Evolutionary conservation across 164 flowering plant species (phyloP), one percentile per base, ranked within the genome.

Genomic region (Cinnamomum micranthum): DNA sequence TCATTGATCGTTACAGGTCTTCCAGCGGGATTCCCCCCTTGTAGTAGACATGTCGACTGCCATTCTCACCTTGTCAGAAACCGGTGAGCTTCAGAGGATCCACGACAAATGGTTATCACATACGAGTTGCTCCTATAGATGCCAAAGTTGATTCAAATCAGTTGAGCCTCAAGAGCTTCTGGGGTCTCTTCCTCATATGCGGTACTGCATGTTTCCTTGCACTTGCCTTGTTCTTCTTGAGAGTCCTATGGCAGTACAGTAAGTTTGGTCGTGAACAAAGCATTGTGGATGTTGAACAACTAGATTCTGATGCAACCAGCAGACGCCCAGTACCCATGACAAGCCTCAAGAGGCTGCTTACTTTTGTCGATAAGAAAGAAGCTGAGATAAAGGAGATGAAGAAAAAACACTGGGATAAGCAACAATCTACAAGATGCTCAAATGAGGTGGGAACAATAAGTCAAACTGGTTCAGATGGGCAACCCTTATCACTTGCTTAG

Each of bases 121-220:
- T 1, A 65, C 35, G 0, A 76, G 59, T 27, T 95, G 99, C 83
- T 71, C 90, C 9, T 23, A n/a, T 70, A 24, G 71, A 13, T 81
- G 74, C 41, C 47, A 77, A 82, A 74, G 76, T 71, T 22, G 91
- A 91, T 41, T 82, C 80, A 2, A 82, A 72, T 78, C 82, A 78
- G 47, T 89, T 95, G 24, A 82, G 88, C 12, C 91, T 93, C 13
- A 78, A 31, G n/a, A 95, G 99, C 83, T 95, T 95, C 74, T 93
- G 99, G 97, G 99, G 99, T 33, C 87, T 94, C 22, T 94, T 94
- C 78, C 87, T 92, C 68, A 89, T 96, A 41, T 89, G 91, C 74
- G 98, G 95, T 65, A 66, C 86, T 27, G 85, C 87, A 1, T 90
- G 94, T 82, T 65, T 88, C 74, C 50, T 91, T 28, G 88, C 98